Percentiles rank a stretch among this genome's conserved stretches.
These are phyloP conservation scores for Linum usitatissimum DNA, from an alignment of 345 rosid species.

Conservation along the genomic window DNA sequence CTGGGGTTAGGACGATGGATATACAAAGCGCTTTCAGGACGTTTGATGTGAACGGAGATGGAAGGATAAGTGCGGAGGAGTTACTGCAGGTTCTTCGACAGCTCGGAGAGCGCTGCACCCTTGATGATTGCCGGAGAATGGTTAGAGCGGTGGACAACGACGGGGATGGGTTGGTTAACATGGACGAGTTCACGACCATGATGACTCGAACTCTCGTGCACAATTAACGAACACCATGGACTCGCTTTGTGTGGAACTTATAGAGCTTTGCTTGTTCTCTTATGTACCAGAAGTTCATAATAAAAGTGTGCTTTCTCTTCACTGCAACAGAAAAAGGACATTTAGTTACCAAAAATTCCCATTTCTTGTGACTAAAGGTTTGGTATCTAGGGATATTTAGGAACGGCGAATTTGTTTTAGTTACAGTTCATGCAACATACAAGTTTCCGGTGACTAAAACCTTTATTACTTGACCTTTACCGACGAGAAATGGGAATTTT, in stretches of 20 bases:
- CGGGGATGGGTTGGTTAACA: conserved; percentile 61
- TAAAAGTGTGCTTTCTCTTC: not conserved
- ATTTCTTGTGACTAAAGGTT: no score
- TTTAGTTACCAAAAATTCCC: no score
- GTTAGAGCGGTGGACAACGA: conserved; percentile 67
- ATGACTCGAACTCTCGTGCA: conserved; percentile 40
- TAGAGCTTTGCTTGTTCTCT: not conserved
- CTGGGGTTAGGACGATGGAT: conserved; percentile 35
- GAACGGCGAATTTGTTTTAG: no score
- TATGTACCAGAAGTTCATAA: not conserved
- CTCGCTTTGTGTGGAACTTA: not conserved
- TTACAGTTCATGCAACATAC: no score
- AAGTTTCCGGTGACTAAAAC: no score
- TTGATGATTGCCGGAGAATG: conserved; percentile 67
- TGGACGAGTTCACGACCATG: conserved; percentile 78
- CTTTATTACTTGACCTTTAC: no score
- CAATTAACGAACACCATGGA: not conserved
- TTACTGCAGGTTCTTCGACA: conserved; percentile 47
- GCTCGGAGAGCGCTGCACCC: conserved; percentile 70
- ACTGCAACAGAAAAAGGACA: not conserved
- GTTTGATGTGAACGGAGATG: conserved; percentile 62
- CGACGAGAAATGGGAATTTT: no score
- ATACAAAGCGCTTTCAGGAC: conserved; percentile 50
- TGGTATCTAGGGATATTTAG: no score
- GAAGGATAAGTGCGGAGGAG: conserved; percentile 77